phyloP scores from a whole-genome alignment of 768 basidiomycete genomes.

The Suillus variegatus region DNA sequence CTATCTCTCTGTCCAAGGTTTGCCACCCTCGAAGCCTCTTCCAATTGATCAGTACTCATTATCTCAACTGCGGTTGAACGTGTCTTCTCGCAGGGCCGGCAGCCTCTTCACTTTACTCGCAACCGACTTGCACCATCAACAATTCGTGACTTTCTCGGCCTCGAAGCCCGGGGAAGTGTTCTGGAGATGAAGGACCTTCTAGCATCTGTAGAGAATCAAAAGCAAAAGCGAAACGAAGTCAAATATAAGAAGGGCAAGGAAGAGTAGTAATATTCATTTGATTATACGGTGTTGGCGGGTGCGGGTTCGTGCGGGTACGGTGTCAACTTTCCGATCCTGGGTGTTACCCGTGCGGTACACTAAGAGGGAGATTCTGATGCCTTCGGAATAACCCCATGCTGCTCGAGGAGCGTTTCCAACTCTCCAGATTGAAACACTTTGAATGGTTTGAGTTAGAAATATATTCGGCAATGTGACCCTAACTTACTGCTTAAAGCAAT shows the following conservation, averaged over 20 bases:
- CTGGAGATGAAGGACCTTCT: neutral
- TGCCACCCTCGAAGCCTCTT: too few species aligned
- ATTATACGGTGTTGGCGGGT: neutral
- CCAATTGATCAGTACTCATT: too few species aligned
- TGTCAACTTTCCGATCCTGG: neutral
- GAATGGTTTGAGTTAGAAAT: constrained; percentile 7
- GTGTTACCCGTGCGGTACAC: neutral
- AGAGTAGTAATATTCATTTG: neutral
- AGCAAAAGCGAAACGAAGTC: neutral
- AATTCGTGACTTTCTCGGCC: too few species aligned
- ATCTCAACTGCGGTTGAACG: too few species aligned
- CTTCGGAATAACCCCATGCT: constrained; percentile 5
- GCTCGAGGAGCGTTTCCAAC: constrained; percentile 1
- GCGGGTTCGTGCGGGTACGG: neutral
- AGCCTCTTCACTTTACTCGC: too few species aligned
- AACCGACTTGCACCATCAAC: too few species aligned
- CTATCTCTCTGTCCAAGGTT: too few species aligned
- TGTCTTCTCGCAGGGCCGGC: too few species aligned
- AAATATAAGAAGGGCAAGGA: neutral
- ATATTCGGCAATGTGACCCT: constrained; percentile 2
- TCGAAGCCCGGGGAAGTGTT: too few species aligned
- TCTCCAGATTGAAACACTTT: constrained; percentile 5
- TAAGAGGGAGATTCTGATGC: neutral
- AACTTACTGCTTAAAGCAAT: constrained; percentile 86
- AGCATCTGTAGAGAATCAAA: neutral